These are phyloP conservation scores for Betula pendula DNA, from an alignment of 306 rosid species.

Conservation along the genomic window DNA sequence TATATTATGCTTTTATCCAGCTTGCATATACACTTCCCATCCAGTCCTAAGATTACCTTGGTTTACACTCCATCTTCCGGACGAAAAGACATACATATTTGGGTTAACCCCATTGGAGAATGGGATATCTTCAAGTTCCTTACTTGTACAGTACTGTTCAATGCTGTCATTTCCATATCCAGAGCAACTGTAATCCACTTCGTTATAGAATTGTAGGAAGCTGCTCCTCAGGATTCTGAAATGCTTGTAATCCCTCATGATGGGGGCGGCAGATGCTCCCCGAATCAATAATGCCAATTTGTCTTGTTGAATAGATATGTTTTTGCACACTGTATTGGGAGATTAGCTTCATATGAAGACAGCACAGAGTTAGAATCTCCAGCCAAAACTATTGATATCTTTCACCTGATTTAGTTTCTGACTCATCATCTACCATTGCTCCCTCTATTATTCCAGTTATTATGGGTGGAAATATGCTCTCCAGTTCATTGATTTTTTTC, in stretches of 20 bases:
- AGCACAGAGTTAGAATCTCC: slow-evolving; percentile 48
- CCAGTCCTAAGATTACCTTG: slow-evolving; percentile 50
- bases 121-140: slow-evolving; percentile 56
- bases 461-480: slow-evolving; percentile 15
- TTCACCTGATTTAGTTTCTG: slow-evolving; percentile 46
- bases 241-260: slow-evolving; percentile 29
- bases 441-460: slow-evolving; percentile 18
- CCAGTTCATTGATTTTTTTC: slow-evolving; percentile 34
- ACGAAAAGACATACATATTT: slow-evolving; percentile 53
- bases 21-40: background rate
- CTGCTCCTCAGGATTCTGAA: slow-evolving; percentile 43
- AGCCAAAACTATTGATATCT: slow-evolving; percentile 56
- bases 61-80: slow-evolving; percentile 60
- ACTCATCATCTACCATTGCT: slow-evolving; percentile 17
- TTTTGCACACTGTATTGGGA: slow-evolving; percentile 34
- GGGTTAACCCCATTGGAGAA: slow-evolving; percentile 45
- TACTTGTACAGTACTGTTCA: slow-evolving; percentile 42
- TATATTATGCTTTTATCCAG: background rate
- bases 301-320: slow-evolving; percentile 30
- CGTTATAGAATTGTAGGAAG: slow-evolving; percentile 39
- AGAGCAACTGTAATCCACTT: slow-evolving; percentile 32
- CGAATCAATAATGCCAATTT: slow-evolving; percentile 18
- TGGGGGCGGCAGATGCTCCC: slow-evolving; percentile 16
- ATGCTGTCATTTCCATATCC: slow-evolving; percentile 43
- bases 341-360: slow-evolving; percentile 49